Percentiles rank a stretch among this genome's conserved stretches.
Evolutionary conservation across 1,139 yeast genomes (phyloP).

Genomic region (Spathaspora sp.): DNA sequence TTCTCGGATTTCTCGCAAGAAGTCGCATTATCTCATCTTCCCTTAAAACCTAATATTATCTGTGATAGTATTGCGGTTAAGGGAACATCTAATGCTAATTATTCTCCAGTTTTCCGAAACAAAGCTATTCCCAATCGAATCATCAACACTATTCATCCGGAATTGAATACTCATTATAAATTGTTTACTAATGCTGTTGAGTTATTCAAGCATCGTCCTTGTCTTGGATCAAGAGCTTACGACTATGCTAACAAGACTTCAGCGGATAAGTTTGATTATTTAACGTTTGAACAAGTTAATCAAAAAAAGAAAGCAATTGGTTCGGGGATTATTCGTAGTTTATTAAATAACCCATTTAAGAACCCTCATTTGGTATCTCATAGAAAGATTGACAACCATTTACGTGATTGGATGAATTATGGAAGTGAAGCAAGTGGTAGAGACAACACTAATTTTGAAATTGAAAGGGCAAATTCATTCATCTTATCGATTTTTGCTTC

Average conservation of each 20-base stretch:
- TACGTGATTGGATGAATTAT: conserved; percentile 18
- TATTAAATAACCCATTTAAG: conserved; percentile 25
- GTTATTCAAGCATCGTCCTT: conserved; percentile 22
- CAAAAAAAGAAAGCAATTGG: conserved; percentile 24
- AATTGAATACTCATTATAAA: conserved; percentile 28
- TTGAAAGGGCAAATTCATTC: conserved; percentile 23
- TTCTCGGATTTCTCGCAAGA: conserved; percentile 10
- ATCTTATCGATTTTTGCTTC: conserved; percentile 31
- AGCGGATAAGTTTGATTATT: conserved; percentile 16
- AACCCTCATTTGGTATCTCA: conserved; percentile 19
- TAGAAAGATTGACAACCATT: conserved; percentile 24
- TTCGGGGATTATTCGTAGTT: conserved; percentile 27
- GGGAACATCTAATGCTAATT: conserved; percentile 23
- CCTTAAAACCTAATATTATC: conserved; percentile 16
- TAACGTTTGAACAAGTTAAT: conserved; percentile 17
- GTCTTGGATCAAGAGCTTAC: conserved; percentile 29
- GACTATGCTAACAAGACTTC: conserved; percentile 21
- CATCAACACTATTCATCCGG: conserved; percentile 17
- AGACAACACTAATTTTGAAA: conserved; percentile 10
- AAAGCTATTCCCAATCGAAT: conserved; percentile 10
- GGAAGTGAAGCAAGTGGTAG: conserved; percentile 10
- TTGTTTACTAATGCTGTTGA: conserved; percentile 26
- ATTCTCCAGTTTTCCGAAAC: conserved; percentile 15
- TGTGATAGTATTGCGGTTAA: conserved; percentile 13
- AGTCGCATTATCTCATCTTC: conserved; percentile 15